phyloP scores from a whole-genome alignment of 345 rosid species.

The Viola odorata region DNA sequence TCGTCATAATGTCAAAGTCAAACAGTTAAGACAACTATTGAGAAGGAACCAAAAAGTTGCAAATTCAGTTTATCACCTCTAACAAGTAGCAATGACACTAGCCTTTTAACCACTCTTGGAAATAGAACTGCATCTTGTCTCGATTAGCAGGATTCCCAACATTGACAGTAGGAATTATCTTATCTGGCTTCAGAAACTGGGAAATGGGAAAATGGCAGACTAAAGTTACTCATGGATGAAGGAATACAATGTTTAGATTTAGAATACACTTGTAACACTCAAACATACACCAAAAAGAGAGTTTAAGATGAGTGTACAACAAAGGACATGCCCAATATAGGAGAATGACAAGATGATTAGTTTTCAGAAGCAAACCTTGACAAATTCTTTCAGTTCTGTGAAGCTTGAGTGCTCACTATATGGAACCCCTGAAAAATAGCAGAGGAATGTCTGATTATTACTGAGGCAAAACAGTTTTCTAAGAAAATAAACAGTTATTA shows the following conservation, averaged over 20 bases:
- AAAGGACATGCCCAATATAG: neutral
- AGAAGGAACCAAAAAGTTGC: too few relatives aligned
- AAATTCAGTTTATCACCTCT: too few relatives aligned
- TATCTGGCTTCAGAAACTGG: slow-evolving; percentile 64
- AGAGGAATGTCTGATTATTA: slow-evolving; percentile 1
- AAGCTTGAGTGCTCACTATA: slow-evolving; percentile 85
- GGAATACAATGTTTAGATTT: too few relatives aligned
- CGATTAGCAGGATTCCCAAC: slow-evolving; percentile 49
- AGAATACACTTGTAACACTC: neutral
- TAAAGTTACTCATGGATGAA: neutral
- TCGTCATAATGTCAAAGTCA: too few relatives aligned
- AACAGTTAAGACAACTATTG: too few relatives aligned
- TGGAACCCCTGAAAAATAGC: slow-evolving; percentile 53
- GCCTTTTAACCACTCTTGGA: slow-evolving; percentile 60
- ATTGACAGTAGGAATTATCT: slow-evolving; percentile 78
- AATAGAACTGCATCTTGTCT: slow-evolving; percentile 68
- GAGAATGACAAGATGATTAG: neutral
- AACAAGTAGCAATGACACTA: slow-evolving; percentile 6
- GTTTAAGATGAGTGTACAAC: too few relatives aligned
- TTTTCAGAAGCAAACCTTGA: slow-evolving; percentile 40
- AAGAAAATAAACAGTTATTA: neutral
- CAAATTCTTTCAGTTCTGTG: slow-evolving; percentile 66
- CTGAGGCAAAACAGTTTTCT: too few relatives aligned
- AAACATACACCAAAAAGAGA: too few relatives aligned
- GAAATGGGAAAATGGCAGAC: slow-evolving; percentile 8